A percentile compares a stretch with the other conserved stretches of the same genome.
phyloP scores from a whole-genome alignment of 305 asterid species.

The Lippia alba region DNA sequence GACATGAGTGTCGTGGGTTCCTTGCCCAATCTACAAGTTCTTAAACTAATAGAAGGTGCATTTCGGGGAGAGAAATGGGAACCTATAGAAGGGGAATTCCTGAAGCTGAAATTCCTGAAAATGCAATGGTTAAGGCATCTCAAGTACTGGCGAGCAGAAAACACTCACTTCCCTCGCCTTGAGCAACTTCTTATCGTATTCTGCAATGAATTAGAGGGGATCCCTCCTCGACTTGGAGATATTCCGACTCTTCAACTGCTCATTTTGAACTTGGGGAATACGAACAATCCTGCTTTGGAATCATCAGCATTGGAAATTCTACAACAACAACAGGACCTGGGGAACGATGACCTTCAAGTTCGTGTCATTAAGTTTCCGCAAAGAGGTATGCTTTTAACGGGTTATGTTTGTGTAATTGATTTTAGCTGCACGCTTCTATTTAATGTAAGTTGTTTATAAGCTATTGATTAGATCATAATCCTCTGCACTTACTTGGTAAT shows the following conservation, averaged over 20 bases:
- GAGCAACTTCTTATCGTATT: background rate
- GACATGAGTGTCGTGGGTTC: background rate
- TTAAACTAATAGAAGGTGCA: background rate
- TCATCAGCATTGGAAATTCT: too few species aligned
- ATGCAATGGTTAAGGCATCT: background rate
- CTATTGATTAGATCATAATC: too few species aligned
- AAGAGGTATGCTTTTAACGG: too few species aligned
- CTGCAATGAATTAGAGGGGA: background rate
- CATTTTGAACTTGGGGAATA: too few species aligned
- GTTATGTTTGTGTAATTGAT: too few species aligned
- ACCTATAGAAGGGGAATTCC: background rate
- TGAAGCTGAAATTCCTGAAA: background rate
- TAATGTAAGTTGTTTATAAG: too few species aligned
- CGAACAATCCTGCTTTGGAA: too few species aligned
- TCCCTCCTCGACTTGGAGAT: background rate
- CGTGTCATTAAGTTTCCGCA: too few species aligned
- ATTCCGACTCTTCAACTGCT: background rate
- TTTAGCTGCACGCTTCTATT: too few species aligned
- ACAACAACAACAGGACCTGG: too few species aligned
- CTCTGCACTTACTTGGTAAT: too few species aligned
- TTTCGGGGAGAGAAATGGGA: background rate
- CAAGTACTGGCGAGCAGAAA: slow-evolving; percentile 7
- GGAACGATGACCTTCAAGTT: too few species aligned
- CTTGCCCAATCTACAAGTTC: background rate
- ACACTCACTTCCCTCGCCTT: background rate